These are phyloP conservation scores for Yamadazyma ubonensis DNA, from an alignment of 805 yeast genomes.

Conservation along the genomic window DNA sequence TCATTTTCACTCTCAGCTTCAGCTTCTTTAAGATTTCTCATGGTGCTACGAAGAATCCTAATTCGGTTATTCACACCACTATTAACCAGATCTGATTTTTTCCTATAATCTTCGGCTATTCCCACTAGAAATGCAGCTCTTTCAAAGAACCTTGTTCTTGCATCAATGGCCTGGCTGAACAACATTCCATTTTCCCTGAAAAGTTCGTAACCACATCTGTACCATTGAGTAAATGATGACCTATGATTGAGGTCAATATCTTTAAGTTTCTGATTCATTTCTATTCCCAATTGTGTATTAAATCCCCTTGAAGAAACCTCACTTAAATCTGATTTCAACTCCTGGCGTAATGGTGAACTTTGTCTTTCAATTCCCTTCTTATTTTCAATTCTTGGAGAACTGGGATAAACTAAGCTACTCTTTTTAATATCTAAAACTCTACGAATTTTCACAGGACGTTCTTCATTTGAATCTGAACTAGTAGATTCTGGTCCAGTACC, in stretches of 20 bases:
- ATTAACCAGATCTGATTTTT: background rate
- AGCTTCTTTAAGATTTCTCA: background rate
- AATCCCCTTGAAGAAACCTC: too few species aligned
- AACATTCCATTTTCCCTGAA: background rate
- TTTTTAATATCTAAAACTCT: background rate
- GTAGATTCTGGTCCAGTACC: too few species aligned
- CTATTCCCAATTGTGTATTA: too few species aligned
- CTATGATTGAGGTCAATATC: background rate
- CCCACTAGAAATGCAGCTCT: background rate
- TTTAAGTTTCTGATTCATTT: background rate
- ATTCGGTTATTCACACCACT: background rate
- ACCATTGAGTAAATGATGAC: background rate
- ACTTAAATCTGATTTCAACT: too few species aligned
- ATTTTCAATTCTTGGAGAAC: too few species aligned
- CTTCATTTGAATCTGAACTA: too few species aligned
- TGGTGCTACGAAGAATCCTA: background rate
- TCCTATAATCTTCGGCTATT: background rate
- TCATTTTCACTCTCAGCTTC: too few species aligned
- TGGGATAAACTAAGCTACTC: background rate
- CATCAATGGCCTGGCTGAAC: background rate
- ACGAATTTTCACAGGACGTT: background rate
- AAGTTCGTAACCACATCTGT: background rate
- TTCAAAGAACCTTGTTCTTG: background rate
- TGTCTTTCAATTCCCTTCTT: background rate
- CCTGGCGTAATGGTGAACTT: background rate